Conservation (phyloP, 371 early-diverging fungal species). For the Mucor lusitanicus region DNA sequence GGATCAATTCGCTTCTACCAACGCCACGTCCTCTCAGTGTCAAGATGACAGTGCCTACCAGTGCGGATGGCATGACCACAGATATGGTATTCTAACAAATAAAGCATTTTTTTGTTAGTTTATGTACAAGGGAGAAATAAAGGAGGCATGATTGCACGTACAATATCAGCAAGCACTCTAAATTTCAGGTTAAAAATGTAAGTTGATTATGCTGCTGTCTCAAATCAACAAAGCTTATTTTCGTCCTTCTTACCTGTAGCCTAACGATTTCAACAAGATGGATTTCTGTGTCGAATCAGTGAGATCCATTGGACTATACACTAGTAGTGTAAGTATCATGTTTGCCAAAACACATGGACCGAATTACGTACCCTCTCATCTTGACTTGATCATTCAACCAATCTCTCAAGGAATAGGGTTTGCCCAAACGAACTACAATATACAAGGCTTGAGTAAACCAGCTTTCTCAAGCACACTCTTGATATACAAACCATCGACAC, state of each 20-base stretch:
- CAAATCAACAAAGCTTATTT: background rate
- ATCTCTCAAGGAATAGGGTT: conserved; percentile 70
- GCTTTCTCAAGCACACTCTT: background rate
- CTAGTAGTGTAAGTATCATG: background rate
- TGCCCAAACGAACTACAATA: conserved; percentile 71
- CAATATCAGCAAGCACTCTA: conserved; percentile 73
- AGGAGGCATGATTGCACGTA: conserved; percentile 27
- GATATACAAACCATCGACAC: conserved; percentile 55
- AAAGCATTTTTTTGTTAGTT: background rate
- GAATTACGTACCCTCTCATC: conserved; percentile 42
- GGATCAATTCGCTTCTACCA: conserved; percentile 78
- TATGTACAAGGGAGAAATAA: background rate
- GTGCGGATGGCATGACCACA: conserved; percentile 87
- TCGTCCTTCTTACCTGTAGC: conserved; percentile 45
- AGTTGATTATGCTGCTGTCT: background rate
- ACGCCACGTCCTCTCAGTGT: conserved; percentile 87
- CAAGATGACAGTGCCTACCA: conserved; percentile 80
- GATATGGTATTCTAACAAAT: conserved; percentile 54
- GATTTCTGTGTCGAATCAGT: conserved; percentile 34
- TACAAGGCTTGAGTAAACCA: background rate
- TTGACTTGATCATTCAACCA: conserved; percentile 67
- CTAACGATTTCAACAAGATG: conserved; percentile 53
- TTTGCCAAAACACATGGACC: background rate
- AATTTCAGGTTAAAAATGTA: background rate
- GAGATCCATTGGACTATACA: conserved; percentile 36